Evolutionary conservation across 768 basidiomycete genomes (phyloP).

Genomic region (Leccinellum rugosiceps): DNA sequence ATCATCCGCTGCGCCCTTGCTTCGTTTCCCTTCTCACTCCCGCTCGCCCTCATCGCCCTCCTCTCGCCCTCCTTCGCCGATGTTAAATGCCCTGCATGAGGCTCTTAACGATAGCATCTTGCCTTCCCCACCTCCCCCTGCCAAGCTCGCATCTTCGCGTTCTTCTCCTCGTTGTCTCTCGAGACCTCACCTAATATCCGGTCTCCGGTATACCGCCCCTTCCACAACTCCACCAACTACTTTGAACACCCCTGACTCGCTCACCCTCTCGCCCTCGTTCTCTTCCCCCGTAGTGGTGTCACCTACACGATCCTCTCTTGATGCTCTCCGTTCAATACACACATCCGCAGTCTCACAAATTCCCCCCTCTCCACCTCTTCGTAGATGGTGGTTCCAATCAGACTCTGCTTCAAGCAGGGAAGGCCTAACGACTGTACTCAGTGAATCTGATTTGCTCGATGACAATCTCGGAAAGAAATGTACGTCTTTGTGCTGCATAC

Average conservation of each 20-base stretch:
- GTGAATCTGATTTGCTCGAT: conserved; percentile 44
- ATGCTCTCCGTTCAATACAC: conserved; percentile 49
- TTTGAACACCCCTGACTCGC: conserved; percentile 11
- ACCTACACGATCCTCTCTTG: conserved; percentile 48
- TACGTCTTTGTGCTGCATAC: conserved; percentile 32
- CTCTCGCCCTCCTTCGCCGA: conserved; percentile 36
- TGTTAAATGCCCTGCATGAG: conserved; percentile 41
- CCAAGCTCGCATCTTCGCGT: conserved; percentile 39
- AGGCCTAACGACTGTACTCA: conserved; percentile 42
- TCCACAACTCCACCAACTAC: conserved; percentile 53
- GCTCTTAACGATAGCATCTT: conserved; percentile 41
- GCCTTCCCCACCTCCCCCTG: conserved; percentile 42
- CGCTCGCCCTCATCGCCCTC: conserved; percentile 3
- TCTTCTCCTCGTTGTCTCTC: conserved; percentile 31
- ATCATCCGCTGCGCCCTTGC: conserved; percentile 12
- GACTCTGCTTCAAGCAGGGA: conserved; percentile 39
- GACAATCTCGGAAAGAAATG: conserved; percentile 57
- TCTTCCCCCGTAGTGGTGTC: conserved; percentile 24
- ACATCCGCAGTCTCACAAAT: conserved; percentile 28
- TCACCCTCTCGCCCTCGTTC: conserved; percentile 15
- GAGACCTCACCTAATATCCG: conserved; percentile 49
- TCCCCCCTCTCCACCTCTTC: conserved; percentile 18
- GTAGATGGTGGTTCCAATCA: conserved; percentile 52
- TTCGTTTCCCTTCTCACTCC: conserved; percentile 14
- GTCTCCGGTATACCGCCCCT: conserved; percentile 59